Evolutionary conservation across 2,329 filamentous ascomycete species (phyloP).

Genomic region (Ophiocordyceps sinensis): DNA sequence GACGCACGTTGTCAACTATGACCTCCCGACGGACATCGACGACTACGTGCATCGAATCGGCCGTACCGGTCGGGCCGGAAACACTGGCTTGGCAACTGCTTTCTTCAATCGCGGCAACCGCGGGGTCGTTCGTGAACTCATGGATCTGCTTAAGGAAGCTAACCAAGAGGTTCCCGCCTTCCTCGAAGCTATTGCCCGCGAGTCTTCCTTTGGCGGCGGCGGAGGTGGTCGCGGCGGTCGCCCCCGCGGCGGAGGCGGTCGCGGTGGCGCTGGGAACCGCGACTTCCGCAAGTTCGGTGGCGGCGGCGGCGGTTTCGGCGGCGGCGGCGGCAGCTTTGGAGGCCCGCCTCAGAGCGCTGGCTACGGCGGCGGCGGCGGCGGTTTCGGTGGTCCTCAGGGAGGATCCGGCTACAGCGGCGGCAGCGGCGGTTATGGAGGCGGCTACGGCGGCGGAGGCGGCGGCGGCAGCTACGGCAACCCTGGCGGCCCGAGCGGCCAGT

Average conservation of each 20-base stretch:
- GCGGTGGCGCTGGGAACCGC: constrained; percentile 67
- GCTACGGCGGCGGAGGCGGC: constrained; percentile 30
- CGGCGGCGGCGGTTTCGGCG: constrained; percentile 37
- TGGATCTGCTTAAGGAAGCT: constrained; percentile 97
- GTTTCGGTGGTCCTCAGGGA: constrained; percentile 18
- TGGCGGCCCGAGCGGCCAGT: constrained; percentile 52
- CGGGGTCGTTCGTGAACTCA: constrained; percentile 87
- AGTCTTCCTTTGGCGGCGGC: constrained; percentile 76
- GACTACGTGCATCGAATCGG: constrained; percentile 99
- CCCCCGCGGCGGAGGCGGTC: constrained; percentile 38
- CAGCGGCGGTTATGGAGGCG: constrained; percentile 24
- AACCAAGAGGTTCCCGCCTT: constrained; percentile 93
- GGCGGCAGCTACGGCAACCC: constrained; percentile 46
- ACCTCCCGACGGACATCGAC: constrained; percentile 96
- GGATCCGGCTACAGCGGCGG: constrained; percentile 24
- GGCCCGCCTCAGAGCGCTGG: constrained; percentile 16
- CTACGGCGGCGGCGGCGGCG: constrained; percentile 29
- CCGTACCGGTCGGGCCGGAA: constrained; percentile 98
- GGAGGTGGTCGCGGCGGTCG: constrained; percentile 44
- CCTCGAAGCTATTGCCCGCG: constrained; percentile 93
- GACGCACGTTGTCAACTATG: constrained; percentile 96
- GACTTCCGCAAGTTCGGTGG: constrained; percentile 77
- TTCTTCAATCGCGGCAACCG: constrained; percentile 99
- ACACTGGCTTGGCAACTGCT: constrained; percentile 94
- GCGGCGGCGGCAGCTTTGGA: constrained; percentile 26